These are phyloP conservation scores for Aspergillus melleus DNA, from an alignment of 2,329 filamentous ascomycete genomes.

Conservation along the genomic window DNA sequence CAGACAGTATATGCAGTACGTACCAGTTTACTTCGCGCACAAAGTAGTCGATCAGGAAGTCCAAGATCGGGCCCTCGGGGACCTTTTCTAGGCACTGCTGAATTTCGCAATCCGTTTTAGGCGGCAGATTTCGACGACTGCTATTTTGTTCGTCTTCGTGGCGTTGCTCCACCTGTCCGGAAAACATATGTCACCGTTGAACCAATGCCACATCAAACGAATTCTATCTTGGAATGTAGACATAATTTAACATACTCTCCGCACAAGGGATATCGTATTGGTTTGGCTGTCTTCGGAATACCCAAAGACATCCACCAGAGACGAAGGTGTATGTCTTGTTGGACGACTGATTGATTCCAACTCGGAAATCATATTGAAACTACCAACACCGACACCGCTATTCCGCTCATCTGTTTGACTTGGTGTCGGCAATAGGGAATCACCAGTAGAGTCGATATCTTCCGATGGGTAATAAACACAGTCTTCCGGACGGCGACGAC, in stretches of 20 bases:
- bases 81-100: neutral
- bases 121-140: neutral
- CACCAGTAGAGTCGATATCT: neutral
- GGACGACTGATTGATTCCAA: neutral
- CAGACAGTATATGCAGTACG: neutral
- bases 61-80: neutral
- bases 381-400: neutral
- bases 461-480: conserved; percentile 5
- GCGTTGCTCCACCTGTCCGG: neutral
- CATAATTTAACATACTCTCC: neutral
- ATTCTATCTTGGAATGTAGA: neutral
- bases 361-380: neutral
- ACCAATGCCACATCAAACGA: too few relatives aligned
- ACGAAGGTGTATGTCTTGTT: neutral
- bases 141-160: neutral
- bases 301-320: conserved; percentile 5
- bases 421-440: neutral
- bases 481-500: conserved; percentile 9
- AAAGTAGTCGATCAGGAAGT: conserved; percentile 8
- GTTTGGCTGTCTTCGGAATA: conserved; percentile 11
- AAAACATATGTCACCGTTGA: neutral
- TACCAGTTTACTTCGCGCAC: conserved; percentile 9
- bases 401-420: neutral
- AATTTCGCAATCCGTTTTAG: neutral
- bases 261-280: conserved; percentile 7